Conservation (phyloP, 345 rosid genomes). For the Sonneratia caseolaris region DNA sequence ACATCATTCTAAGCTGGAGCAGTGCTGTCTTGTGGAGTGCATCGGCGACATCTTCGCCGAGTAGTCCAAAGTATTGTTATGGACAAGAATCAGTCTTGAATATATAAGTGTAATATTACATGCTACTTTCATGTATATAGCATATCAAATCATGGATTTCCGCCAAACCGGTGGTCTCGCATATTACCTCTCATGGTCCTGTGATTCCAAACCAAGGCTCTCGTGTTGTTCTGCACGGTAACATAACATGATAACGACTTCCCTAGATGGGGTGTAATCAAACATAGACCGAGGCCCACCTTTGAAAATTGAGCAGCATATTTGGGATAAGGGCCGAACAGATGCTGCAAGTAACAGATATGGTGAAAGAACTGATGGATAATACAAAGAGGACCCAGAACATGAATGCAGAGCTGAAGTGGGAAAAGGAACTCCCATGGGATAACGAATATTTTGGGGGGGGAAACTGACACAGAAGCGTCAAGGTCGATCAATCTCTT, state of each 20-base stretch:
- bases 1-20: conserved; percentile 57
- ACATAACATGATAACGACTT: neutral
- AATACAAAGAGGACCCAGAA: neutral
- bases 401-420: neutral
- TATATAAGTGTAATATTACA: neutral
- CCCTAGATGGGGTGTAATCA: neutral
- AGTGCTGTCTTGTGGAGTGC: conserved; percentile 47
- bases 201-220: neutral
- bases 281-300: neutral
- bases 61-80: conserved; percentile 27
- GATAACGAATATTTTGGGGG: neutral
- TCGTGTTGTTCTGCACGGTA: neutral
- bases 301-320: neutral
- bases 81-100: neutral
- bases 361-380: neutral
- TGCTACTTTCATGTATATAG: neutral
- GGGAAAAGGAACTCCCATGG: neutral
- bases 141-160: neutral
- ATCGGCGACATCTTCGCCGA: no score
- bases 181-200: neutral
- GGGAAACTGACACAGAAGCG: neutral
- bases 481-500: conserved; percentile 24
- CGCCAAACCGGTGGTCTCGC: neutral
- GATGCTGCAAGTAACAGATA: neutral
- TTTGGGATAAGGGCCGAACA: no score